phyloP scores from a whole-genome alignment of 2,329 filamentous ascomycete species.

The Phaeosphaeriaceae sp. region DNA sequence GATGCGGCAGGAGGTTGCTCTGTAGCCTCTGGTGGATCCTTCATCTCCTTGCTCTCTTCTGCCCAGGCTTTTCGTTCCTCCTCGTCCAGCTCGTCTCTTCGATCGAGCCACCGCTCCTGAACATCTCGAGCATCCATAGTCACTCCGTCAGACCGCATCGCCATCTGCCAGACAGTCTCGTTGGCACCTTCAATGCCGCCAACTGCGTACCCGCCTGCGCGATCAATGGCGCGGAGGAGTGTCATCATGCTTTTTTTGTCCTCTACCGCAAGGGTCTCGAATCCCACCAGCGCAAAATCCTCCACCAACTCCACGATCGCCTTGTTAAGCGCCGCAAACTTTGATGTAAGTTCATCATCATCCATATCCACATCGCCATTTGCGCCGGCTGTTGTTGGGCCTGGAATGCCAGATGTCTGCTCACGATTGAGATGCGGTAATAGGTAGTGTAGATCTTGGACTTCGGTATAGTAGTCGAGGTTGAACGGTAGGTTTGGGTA shows the following conservation, averaged over 20 bases:
- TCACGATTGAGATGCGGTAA: conserved; percentile 82
- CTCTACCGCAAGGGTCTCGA: conserved; percentile 93
- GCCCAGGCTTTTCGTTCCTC: conserved; percentile 77
- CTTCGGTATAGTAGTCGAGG: conserved; percentile 96
- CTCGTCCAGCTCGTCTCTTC: conserved; percentile 85
- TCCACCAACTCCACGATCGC: conserved; percentile 88
- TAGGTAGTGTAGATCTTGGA: conserved; percentile 88
- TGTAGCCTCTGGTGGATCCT: conserved; percentile 21
- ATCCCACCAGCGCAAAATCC: conserved; percentile 86
- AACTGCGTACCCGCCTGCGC: conserved; percentile 92
- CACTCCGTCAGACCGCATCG: conserved; percentile 75
- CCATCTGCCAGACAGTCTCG: conserved; percentile 95
- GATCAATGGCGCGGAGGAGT: conserved; percentile 85
- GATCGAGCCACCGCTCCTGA: conserved; percentile 94
- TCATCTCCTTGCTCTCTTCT: conserved; percentile 68
- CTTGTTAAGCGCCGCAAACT: conserved; percentile 84
- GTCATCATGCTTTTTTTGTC: conserved; percentile 98
- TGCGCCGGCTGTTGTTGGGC: conserved; percentile 25
- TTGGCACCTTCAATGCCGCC: conserved; percentile 89
- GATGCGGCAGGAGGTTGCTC: conserved; percentile 8
- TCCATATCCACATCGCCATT: conserved; percentile 56
- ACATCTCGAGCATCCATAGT: conserved; percentile 86
- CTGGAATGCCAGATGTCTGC: conserved; percentile 53
- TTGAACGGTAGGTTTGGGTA: conserved; percentile 93
- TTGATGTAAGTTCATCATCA: conserved; percentile 54